Conservation (phyloP, 345 rosid genomes). For the Aquilaria sinensis region DNA sequence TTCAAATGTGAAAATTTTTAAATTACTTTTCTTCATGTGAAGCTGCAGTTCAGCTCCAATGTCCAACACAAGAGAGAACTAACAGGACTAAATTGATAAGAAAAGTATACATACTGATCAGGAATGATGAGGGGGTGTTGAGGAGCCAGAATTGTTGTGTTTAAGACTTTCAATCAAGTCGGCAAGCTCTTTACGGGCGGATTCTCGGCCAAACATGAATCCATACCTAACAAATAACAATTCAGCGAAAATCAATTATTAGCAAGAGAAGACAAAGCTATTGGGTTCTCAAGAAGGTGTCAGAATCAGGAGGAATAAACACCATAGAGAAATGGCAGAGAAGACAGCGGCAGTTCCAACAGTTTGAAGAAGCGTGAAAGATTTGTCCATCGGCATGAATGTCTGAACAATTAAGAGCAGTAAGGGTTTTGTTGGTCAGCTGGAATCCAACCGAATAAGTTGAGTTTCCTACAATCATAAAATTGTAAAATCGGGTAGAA, state of each 20-base stretch:
- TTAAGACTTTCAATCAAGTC: conserved; percentile 74
- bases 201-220: conserved; percentile 90
- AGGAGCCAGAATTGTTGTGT: conserved; percentile 30
- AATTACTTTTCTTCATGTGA: too few relatives aligned
- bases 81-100: background rate
- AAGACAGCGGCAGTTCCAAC: conserved; percentile 68
- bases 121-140: conserved; percentile 26
- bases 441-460: too few relatives aligned
- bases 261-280: background rate
- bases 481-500: too few relatives aligned
- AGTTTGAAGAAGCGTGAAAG: conserved; percentile 68
- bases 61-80: conserved; percentile 1
- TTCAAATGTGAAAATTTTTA: too few relatives aligned
- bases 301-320: background rate
- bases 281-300: background rate
- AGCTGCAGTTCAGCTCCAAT: too few relatives aligned
- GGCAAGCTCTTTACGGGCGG: conserved; percentile 81
- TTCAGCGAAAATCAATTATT: background rate
- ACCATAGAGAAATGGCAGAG: conserved; percentile 85
- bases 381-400: conserved; percentile 38
- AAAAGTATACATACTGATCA: conserved; percentile 26
- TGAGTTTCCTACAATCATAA: too few relatives aligned
- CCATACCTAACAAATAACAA: conserved; percentile 56
- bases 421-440: too few relatives aligned
- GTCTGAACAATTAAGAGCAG: too few relatives aligned